Evolutionary conservation across 129 eudicot species (phyloP).

Genomic region (Daucus carota): DNA sequence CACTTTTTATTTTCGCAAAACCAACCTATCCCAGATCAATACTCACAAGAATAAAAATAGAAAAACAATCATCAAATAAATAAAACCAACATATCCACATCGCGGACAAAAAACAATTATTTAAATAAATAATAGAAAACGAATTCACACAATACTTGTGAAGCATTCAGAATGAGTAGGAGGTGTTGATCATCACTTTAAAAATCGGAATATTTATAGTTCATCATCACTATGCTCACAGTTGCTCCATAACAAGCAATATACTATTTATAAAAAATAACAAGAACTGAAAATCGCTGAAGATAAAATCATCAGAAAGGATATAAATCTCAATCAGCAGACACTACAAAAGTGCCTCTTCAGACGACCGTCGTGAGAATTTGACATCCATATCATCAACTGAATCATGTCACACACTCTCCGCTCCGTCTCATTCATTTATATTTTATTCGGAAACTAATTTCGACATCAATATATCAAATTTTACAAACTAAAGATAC

Average conservation of each 20-base stretch:
- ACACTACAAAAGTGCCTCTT: not conserved
- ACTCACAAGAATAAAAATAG: too few relatives aligned
- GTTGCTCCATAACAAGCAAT: not conserved
- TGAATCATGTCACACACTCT: not conserved
- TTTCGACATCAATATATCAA: too few relatives aligned
- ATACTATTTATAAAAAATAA: too few relatives aligned
- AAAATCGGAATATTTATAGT: not conserved
- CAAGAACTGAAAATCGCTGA: too few relatives aligned
- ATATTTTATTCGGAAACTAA: too few relatives aligned
- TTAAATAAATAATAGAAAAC: too few relatives aligned
- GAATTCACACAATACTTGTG: not conserved
- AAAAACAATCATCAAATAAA: too few relatives aligned
- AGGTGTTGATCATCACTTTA: not conserved
- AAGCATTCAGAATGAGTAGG: constrained; percentile 1
- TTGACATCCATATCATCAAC: not conserved
- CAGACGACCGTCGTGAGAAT: constrained; percentile 1
- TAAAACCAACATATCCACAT: too few relatives aligned
- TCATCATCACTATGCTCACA: not conserved
- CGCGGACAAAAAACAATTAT: too few relatives aligned
- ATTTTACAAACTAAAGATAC: not conserved
- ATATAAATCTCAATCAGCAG: not conserved
- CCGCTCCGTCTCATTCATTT: too few relatives aligned
- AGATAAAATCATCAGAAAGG: not conserved
- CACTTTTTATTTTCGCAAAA: too few relatives aligned
- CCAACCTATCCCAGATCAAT: too few relatives aligned